Evolutionary conservation across 2,329 filamentous ascomycete species (phyloP).

Genomic region (Clonostachys sp.): DNA sequence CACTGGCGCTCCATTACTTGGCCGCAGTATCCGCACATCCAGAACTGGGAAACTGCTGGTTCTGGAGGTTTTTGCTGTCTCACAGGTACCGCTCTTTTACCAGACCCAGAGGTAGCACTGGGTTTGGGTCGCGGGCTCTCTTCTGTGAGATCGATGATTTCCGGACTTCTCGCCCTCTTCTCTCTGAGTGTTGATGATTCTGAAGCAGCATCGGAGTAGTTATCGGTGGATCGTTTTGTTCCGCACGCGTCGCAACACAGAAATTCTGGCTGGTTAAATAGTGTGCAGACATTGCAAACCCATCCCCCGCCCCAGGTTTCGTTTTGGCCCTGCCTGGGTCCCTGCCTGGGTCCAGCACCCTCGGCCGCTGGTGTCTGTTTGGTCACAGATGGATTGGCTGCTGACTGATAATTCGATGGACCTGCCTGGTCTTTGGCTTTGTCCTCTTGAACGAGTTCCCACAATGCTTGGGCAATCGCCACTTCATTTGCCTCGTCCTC

Average conservation of each 20-base stretch:
- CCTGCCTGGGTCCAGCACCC: background rate
- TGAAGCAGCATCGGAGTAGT: background rate
- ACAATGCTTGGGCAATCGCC: slow-evolving; percentile 80
- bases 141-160: slow-evolving; percentile 25
- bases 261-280: slow-evolving; percentile 46
- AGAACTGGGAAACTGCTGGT: slow-evolving; percentile 24
- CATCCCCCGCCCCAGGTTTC: slow-evolving; percentile 24
- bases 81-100: background rate
- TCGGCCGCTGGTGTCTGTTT: background rate
- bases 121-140: slow-evolving; percentile 15
- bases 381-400: background rate
- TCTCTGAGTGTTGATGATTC: slow-evolving; percentile 6
- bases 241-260: slow-evolving; percentile 55
- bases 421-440: slow-evolving; percentile 45
- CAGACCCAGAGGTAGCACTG: background rate
- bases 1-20: slow-evolving; percentile 46
- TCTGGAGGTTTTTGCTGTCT: slow-evolving; percentile 4
- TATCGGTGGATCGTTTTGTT: slow-evolving; percentile 24
- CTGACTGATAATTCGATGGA: slow-evolving; percentile 1
- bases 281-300: slow-evolving; percentile 52
- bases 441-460: slow-evolving; percentile 83
- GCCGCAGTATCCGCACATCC: slow-evolving; percentile 49
- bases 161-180: slow-evolving; percentile 7
- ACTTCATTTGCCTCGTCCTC: slow-evolving; percentile 85
- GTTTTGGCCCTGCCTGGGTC: background rate